phyloP scores from a whole-genome alignment of 2,329 filamentous ascomycete species.

The Claviceps sp. region DNA sequence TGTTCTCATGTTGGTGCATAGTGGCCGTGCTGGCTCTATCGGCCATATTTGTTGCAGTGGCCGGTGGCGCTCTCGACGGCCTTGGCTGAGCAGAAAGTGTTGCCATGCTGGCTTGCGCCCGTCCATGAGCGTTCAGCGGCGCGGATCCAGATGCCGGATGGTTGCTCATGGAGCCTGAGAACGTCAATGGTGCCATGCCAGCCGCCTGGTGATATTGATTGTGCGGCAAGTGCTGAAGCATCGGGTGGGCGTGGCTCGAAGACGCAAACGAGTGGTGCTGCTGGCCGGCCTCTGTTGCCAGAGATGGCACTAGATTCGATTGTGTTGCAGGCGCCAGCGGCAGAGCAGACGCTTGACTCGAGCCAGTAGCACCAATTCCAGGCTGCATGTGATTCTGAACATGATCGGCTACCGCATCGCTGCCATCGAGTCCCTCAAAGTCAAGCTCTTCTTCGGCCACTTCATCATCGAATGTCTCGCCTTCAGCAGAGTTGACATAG shows the following conservation, averaged over 20 bases:
- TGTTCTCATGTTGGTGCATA: conserved; percentile 15
- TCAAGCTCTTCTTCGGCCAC: conserved; percentile 32
- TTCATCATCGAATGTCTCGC: conserved; percentile 28
- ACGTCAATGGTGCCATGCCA: conserved; percentile 11
- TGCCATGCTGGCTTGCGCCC: conserved; percentile 19
- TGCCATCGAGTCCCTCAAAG: conserved; percentile 26
- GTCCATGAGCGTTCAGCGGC: conserved; percentile 10
- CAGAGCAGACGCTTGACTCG: conserved; percentile 1
- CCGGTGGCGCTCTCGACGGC: conserved; percentile 9
- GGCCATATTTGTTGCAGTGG: not conserved
- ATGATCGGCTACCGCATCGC: conserved; percentile 25
- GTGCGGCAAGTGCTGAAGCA: conserved; percentile 9
- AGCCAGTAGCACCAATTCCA: not conserved
- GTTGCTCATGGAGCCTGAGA: conserved; percentile 17
- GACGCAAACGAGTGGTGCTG: conserved; percentile 12
- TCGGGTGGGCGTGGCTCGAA: conserved; percentile 9
- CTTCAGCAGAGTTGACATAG: conserved; percentile 13
- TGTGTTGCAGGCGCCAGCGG: conserved; percentile 8
- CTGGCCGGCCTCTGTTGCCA: conserved; percentile 13
- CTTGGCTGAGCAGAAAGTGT: conserved; percentile 12
- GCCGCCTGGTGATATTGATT: conserved; percentile 1
- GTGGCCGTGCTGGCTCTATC: conserved; percentile 23
- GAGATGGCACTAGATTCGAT: conserved; percentile 16
- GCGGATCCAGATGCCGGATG: conserved; percentile 10
- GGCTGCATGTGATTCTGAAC: conserved; percentile 11